A percentile compares a stretch with the other conserved stretches of the same genome.
Evolutionary conservation across 306 rosid genomes (phyloP).

Genomic region (Quercus glauca): DNA sequence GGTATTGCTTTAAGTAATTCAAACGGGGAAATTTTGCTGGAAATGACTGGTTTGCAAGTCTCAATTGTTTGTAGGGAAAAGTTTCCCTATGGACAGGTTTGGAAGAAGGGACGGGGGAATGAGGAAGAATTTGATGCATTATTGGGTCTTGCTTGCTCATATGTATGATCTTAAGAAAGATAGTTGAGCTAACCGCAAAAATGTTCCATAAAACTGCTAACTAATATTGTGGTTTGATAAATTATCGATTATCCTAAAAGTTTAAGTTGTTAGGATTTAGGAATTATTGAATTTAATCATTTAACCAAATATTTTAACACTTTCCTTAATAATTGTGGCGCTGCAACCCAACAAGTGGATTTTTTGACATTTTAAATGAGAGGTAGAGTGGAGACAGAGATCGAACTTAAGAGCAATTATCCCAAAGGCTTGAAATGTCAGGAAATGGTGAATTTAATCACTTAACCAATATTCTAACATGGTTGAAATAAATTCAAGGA

Average conservation of each 20-base stretch:
- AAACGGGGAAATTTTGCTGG: neutral
- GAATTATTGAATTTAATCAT: too few relatives aligned
- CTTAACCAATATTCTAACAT: too few relatives aligned
- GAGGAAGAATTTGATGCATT: neutral
- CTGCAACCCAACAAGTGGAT: too few relatives aligned
- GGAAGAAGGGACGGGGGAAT: neutral
- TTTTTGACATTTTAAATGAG: too few relatives aligned
- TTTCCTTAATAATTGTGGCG: too few relatives aligned
- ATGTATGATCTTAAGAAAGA: neutral
- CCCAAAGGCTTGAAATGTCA: too few relatives aligned
- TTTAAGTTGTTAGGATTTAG: too few relatives aligned
- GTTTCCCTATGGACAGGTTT: neutral
- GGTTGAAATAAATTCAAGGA: neutral
- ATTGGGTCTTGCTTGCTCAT: neutral
- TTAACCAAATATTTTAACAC: too few relatives aligned
- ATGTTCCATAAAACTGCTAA: neutral
- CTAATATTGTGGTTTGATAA: neutral
- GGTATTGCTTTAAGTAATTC: constrained; percentile 42
- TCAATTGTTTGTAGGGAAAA: neutral
- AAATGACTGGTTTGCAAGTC: neutral
- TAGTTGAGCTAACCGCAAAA: neutral
- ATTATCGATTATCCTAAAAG: too few relatives aligned
- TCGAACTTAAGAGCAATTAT: too few relatives aligned
- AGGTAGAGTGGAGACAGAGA: too few relatives aligned
- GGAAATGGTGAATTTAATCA: too few relatives aligned